Evolutionary conservation across 2,329 filamentous ascomycete genomes (phyloP).

Genomic region (Cytospora schulzeri): DNA sequence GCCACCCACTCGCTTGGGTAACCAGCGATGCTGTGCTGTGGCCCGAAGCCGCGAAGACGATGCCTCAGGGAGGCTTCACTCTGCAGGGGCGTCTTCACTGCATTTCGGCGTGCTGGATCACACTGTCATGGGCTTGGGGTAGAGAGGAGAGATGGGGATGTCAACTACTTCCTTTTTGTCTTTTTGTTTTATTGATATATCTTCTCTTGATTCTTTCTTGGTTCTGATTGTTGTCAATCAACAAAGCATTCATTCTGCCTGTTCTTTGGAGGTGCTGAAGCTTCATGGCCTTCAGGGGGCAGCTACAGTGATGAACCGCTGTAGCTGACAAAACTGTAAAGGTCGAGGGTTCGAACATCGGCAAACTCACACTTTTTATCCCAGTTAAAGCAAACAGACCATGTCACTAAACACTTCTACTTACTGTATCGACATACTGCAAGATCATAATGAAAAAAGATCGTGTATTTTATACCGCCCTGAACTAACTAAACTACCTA

Average conservation of each 20-base stretch:
- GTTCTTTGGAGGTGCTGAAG: slow-evolving; percentile 3
- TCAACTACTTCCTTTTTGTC: slow-evolving; percentile 48
- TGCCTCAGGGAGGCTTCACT: slow-evolving; percentile 72
- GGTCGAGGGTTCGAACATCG: slow-evolving; percentile 15
- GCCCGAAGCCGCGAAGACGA: slow-evolving; percentile 70
- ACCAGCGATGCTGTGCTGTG: slow-evolving; percentile 63
- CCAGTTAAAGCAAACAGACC: not conserved
- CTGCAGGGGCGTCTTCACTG: slow-evolving; percentile 72
- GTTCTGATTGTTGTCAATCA: not conserved
- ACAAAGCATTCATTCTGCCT: too few species aligned
- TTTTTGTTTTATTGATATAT: slow-evolving; percentile 36
- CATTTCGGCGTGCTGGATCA: slow-evolving; percentile 71
- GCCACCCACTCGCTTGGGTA: slow-evolving; percentile 66
- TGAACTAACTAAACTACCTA: slow-evolving; percentile 8
- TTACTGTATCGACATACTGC: too few species aligned
- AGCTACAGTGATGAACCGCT: not conserved
- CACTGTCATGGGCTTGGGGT: slow-evolving; percentile 63
- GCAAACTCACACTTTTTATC: not conserved
- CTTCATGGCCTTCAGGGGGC: not conserved
- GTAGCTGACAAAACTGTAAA: not conserved
- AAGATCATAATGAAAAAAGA: not conserved
- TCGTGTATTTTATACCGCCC: slow-evolving; percentile 17
- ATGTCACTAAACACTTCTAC: not conserved
- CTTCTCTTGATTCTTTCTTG: not conserved
- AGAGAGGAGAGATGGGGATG: slow-evolving; percentile 57